Percentiles rank a stretch among this genome's conserved stretches.
Conservation (phyloP, 305 asterid species). For the Solanum hybrid region DNA sequence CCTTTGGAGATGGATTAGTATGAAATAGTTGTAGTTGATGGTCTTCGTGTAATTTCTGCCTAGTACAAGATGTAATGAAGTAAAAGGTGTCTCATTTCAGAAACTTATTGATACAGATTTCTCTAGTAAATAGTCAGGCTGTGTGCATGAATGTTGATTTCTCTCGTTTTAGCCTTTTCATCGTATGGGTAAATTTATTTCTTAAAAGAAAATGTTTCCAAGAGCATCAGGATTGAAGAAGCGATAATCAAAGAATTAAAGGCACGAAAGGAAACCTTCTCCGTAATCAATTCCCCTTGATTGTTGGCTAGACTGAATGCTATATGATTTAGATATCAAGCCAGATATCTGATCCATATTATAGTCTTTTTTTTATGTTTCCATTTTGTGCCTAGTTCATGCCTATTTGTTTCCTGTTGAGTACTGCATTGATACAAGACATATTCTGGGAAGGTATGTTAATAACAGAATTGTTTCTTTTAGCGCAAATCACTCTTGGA, state of each 20-base stretch:
- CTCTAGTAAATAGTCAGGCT: neutral
- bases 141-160: neutral
- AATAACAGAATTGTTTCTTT: conserved; percentile 12
- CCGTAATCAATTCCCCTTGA: neutral
- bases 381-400: neutral
- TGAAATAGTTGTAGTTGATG: neutral
- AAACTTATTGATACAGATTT: neutral
- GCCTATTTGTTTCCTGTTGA: neutral
- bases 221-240: neutral
- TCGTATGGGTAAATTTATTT: neutral
- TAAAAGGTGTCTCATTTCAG: neutral
- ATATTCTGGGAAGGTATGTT: conserved; percentile 5
- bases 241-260: neutral
- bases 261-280: neutral
- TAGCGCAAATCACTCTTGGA: conserved; percentile 94
- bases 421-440: conserved; percentile 7
- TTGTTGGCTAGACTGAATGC: neutral
- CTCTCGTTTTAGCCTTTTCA: neutral
- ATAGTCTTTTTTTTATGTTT: neutral
- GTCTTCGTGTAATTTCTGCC: neutral
- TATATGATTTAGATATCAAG: neutral
- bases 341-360: neutral
- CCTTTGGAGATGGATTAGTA: neutral
- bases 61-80: neutral
- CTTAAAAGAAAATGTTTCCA: neutral